Conservation (phyloP, 108 stramenopile genomes). For the Schizochytrium sp. region DNA sequence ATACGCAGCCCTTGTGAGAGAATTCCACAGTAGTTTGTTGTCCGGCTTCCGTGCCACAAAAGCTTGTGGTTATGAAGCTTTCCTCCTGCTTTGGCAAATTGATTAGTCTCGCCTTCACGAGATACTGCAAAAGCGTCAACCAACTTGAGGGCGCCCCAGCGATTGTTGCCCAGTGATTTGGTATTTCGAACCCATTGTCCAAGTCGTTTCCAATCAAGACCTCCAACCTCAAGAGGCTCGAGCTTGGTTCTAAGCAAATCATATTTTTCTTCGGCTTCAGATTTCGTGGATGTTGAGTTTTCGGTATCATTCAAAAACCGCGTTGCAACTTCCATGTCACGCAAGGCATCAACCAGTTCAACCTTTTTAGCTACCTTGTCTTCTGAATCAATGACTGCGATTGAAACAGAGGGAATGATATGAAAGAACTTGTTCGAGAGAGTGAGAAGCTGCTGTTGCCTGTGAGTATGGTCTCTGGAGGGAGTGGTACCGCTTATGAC, state of each 20-base stretch:
- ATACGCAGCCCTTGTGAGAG: conserved; percentile 65
- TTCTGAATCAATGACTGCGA: conserved; percentile 18
- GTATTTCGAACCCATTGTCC: conserved; percentile 55
- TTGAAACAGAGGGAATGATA: not conserved
- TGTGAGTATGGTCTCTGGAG: not conserved
- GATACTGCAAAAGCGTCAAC: conserved; percentile 58
- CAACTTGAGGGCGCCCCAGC: conserved; percentile 36
- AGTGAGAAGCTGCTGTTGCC: conserved; percentile 31
- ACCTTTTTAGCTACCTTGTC: conserved; percentile 42
- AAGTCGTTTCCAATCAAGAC: conserved; percentile 5
- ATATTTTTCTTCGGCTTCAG: conserved; percentile 58
- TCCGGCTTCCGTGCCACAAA: conserved; percentile 65
- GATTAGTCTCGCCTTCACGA: conserved; percentile 60
- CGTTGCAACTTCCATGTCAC: conserved; percentile 57
- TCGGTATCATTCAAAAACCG: conserved; percentile 19
- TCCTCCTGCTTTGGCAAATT: conserved; percentile 5
- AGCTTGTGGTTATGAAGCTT: conserved; percentile 55
- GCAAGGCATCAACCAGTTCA: conserved; percentile 52
- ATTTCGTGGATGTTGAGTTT: not conserved
- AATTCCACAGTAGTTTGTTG: conserved; percentile 63
- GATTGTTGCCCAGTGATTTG: not conserved
- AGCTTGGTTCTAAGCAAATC: conserved; percentile 26
- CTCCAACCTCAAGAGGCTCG: conserved; percentile 29
- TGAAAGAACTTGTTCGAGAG: conserved; percentile 59
- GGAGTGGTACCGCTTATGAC: conserved; percentile 21